Conservation (phyloP, 805 yeast species). For the Starmerella sp. region DNA sequence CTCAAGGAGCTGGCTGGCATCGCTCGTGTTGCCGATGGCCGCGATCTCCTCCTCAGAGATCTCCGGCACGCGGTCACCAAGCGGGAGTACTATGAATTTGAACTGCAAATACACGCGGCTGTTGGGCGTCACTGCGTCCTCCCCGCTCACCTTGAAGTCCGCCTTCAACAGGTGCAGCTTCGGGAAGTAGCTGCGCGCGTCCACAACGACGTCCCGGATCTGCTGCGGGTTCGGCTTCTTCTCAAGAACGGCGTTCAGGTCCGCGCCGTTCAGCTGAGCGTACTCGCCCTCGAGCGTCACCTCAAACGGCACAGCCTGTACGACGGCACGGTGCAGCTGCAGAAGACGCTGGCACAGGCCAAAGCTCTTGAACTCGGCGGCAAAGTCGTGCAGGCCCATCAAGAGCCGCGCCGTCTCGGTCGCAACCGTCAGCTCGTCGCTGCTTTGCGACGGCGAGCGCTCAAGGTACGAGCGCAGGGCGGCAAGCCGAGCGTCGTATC, state of each 20-base stretch:
- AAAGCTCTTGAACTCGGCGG: constrained; percentile 63
- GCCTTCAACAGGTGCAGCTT: constrained; percentile 54
- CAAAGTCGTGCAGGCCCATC: constrained; percentile 66
- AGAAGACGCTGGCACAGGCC: constrained; percentile 51
- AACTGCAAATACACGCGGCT: constrained; percentile 65
- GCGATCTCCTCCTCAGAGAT: constrained; percentile 20
- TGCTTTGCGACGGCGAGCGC: constrained; percentile 35
- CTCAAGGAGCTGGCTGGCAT: constrained; percentile 6
- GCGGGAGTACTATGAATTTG: constrained; percentile 65
- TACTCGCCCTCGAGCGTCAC: constrained; percentile 46
- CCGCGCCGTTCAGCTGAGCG: constrained; percentile 71
- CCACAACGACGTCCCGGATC: constrained; percentile 5
- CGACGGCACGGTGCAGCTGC: constrained; percentile 57
- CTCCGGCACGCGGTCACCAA: constrained; percentile 33
- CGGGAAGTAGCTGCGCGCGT: constrained; percentile 43
- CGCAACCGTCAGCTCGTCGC: constrained; percentile 46
- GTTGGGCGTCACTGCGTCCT: constrained; percentile 53
- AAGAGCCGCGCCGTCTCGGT: constrained; percentile 55
- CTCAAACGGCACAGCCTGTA: constrained; percentile 59
- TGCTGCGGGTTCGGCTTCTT: neutral
- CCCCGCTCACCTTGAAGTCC: constrained; percentile 80
- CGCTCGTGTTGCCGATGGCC: constrained; percentile 27
- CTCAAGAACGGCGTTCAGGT: constrained; percentile 29
- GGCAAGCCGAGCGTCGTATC: constrained; percentile 39
- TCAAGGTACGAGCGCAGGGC: constrained; percentile 49